Base-by-base conservation (phyloP, 257 asterid genomes). In the Solanum stenotomum region DNA sequence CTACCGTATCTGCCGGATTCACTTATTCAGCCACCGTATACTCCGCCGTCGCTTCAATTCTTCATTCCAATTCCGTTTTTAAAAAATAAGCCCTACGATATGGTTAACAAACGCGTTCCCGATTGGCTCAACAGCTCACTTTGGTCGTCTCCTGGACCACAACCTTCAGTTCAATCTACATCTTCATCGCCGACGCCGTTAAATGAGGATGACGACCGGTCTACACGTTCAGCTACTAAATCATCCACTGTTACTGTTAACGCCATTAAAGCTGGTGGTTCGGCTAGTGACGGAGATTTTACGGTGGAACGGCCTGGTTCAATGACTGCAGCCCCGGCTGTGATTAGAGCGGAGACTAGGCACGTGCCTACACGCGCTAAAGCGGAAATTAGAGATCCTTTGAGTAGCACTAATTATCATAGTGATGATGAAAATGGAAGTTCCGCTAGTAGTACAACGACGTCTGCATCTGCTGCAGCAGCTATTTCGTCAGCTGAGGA, bases 51-150 rank as follows among this genome's bases (percentile, higher is more conserved):
- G n/a, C 82, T 25, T 27, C 27, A 70, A 71, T 40, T 84, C 29
- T 27, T 88, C 44, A n/a, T 14, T 18, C 68, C 40, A 74, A 14
- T 84, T 31, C 27, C 31, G 9, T 68, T 49, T 18, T n/a, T 9
- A 52, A 49, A 16, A 49, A 4, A n/a, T 12, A 40, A n/a, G 15
- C 34, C 42, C 35, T 85, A 14, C 77, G 49, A 15, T 23, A 89
- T 78, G 87, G 79, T 20, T 18, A 70, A 68, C 14, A 94, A 92
- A 56, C 83, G 91, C 86, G 93, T 94, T 34, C 98, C 96, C 63
- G 98, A 95, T 91, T 95, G 98, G 98, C 96, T 95, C 89, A 95
- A 95, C 86, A 95, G 93, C 93, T 90, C 98, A 18, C 93, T 95
- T 87, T 95, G 98, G 98, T 93, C 98, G 49, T 85, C 98, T 22